Evolutionary conservation across 2,329 filamentous ascomycete genomes (phyloP).

Genomic region (Tolypocladium ophioglossoides): DNA sequence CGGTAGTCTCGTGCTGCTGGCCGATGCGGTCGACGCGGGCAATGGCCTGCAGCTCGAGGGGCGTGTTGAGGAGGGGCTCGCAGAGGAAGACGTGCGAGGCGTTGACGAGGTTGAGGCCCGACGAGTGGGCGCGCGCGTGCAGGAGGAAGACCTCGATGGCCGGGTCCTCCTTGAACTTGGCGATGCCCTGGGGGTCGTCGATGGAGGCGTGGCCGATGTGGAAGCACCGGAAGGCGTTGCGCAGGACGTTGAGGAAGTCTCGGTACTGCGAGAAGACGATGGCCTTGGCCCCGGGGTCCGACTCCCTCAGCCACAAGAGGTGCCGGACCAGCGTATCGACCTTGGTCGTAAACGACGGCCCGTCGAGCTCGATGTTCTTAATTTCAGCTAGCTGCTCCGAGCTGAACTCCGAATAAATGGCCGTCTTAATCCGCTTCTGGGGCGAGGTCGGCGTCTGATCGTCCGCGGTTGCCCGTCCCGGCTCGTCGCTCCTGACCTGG

Average conservation of each 20-base stretch:
- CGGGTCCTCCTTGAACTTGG: conserved; percentile 67
- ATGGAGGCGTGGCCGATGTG: conserved; percentile 66
- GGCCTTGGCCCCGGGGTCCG: conserved; percentile 79
- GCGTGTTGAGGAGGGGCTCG: conserved; percentile 87
- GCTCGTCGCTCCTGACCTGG: conserved; percentile 40
- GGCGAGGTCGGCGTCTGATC: conserved; percentile 2
- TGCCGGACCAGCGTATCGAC: conserved; percentile 77
- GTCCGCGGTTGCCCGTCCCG: conserved; percentile 1
- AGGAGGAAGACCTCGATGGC: conserved; percentile 73
- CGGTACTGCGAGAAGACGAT: conserved; percentile 88
- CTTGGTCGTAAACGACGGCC: conserved; percentile 75
- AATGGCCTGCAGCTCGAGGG: conserved; percentile 88
- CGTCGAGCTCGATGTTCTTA: conserved; percentile 65
- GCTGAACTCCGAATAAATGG: conserved; percentile 72
- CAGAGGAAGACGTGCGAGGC: conserved; percentile 92
- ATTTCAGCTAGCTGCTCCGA: conserved; percentile 65
- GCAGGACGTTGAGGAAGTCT: conserved; percentile 68
- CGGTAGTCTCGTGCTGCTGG: conserved; percentile 76
- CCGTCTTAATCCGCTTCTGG: conserved; percentile 15
- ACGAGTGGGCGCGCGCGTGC: conserved; percentile 79
- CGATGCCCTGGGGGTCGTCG: conserved; percentile 56
- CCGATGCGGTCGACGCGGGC: conserved; percentile 92
- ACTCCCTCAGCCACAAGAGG: conserved; percentile 71
- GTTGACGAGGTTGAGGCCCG: conserved; percentile 83
- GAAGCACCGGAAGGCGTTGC: conserved; percentile 57